Conservation (phyloP, 345 rosid species). For the Eucalyptus urophylla region DNA sequence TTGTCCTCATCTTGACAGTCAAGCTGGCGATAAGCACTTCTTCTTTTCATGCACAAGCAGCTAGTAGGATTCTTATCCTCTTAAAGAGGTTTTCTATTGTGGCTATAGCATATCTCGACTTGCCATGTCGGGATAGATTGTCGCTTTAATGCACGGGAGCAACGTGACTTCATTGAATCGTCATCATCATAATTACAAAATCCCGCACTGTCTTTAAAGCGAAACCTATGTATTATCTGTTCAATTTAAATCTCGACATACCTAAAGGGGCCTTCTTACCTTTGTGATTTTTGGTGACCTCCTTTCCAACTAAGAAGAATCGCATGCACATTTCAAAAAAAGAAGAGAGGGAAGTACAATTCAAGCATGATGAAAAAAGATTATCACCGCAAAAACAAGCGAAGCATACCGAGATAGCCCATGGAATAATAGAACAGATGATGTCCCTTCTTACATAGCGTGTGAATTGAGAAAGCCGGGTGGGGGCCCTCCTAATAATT, state of each 20-base stretch:
- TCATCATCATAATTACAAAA: neutral
- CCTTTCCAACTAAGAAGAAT: neutral
- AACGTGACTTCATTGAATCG: neutral
- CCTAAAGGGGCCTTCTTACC: neutral
- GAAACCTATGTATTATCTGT: neutral
- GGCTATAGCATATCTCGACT: neutral
- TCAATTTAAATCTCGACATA: neutral
- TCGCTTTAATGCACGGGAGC: neutral
- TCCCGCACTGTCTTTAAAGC: neutral
- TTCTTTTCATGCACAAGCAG: neutral
- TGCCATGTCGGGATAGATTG: neutral
- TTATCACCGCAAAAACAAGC: neutral
- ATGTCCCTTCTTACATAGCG: neutral
- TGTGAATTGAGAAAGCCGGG: neutral
- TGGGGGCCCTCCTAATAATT: neutral
- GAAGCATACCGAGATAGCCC: neutral
- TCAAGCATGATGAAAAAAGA: neutral
- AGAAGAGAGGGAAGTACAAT: neutral
- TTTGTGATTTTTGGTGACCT: neutral
- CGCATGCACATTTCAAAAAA: neutral
- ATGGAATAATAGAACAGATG: neutral
- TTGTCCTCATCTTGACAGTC: neutral
- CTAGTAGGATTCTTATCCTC: neutral
- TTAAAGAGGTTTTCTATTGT: neutral
- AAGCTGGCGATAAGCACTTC: neutral